phyloP scores from a whole-genome alignment of 495 filamentous ascomycete species.

The Xylaria scruposa region DNA sequence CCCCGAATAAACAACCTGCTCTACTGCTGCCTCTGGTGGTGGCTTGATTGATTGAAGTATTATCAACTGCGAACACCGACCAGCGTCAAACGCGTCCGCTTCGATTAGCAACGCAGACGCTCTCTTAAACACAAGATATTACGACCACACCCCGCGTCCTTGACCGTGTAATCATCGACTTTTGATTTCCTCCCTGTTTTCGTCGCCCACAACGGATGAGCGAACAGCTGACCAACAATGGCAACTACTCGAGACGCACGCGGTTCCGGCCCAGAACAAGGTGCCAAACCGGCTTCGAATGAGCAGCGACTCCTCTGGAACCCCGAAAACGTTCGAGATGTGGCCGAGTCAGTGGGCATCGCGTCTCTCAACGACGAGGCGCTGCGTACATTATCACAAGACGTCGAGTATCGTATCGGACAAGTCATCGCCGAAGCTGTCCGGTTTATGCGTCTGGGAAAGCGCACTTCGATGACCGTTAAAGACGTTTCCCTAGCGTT shows the following conservation, averaged over 20 bases:
- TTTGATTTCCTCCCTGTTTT: background rate
- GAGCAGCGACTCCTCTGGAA: constrained; percentile 75
- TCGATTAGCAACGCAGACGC: background rate
- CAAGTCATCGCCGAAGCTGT: constrained; percentile 92
- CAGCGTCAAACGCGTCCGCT: background rate
- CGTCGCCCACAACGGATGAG: background rate
- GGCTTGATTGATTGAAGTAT: background rate
- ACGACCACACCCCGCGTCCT: background rate
- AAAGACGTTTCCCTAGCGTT: constrained; percentile 86
- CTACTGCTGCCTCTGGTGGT: background rate
- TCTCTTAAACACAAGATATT: background rate
- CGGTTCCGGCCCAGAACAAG: constrained; percentile 26
- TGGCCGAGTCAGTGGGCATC: constrained; percentile 94
- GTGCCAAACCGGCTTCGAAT: constrained; percentile 21
- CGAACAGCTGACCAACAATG: constrained; percentile 18
- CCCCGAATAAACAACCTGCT: background rate
- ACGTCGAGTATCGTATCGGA: constrained; percentile 92
- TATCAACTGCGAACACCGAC: background rate
- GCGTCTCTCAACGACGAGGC: constrained; percentile 78
- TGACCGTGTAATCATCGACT: background rate
- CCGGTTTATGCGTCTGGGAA: constrained; percentile 90
- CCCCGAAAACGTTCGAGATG: constrained; percentile 90
- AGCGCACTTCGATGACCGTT: constrained; percentile 81
- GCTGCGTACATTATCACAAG: constrained; percentile 81
- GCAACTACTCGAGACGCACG: constrained; percentile 31